phyloP scores from a whole-genome alignment of 75 land plant genomes.

The Sequoia sempervirens region DNA sequence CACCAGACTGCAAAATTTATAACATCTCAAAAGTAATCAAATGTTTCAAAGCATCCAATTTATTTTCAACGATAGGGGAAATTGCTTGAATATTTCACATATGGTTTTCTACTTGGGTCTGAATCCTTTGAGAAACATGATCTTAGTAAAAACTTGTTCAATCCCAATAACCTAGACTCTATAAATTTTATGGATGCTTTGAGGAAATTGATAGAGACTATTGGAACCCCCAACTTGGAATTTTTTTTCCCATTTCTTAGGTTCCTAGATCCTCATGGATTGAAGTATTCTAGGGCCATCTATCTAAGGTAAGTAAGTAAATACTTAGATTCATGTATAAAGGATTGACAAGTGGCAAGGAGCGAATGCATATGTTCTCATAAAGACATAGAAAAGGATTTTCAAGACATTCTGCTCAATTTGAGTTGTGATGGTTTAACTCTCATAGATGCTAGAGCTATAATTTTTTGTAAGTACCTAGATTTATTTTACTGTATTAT shows the following conservation, averaged over 20 bases:
- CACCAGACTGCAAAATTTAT: constrained; percentile 10
- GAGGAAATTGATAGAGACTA: background rate
- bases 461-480: background rate
- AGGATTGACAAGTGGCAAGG: background rate
- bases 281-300: background rate
- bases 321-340: background rate
- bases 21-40: background rate
- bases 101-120: too few relatives aligned
- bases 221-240: background rate
- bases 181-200: background rate
- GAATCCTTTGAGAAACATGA: too few relatives aligned
- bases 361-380: background rate
- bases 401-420: background rate
- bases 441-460: background rate
- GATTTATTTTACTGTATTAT: background rate
- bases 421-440: background rate
- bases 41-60: background rate
- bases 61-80: background rate
- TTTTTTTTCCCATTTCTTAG: background rate
- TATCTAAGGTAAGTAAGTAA: background rate
- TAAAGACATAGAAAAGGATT: background rate
- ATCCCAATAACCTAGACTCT: too few relatives aligned
- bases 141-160: too few relatives aligned
- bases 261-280: background rate
- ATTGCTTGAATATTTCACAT: too few relatives aligned